Conservation (phyloP, 1,139 yeast genomes). For the Candida sp. region DNA sequence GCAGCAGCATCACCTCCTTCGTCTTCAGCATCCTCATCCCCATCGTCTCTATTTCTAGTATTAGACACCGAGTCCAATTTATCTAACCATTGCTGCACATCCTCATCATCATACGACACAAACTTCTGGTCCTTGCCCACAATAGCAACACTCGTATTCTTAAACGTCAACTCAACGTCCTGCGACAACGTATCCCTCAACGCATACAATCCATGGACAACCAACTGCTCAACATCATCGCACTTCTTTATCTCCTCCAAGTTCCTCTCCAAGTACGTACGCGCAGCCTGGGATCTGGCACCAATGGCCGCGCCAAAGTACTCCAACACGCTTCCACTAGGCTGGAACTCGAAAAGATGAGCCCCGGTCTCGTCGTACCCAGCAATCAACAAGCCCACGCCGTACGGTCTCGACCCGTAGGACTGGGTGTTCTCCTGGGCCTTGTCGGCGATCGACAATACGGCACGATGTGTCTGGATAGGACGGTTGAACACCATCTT, state of each 20-base stretch:
- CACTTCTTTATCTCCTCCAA: constrained; percentile 65
- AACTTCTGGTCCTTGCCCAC: constrained; percentile 84
- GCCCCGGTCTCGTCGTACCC: constrained; percentile 97
- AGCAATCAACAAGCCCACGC: constrained; percentile 91
- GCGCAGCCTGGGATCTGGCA: constrained; percentile 98
- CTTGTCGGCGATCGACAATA: constrained; percentile 89
- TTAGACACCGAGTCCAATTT: constrained; percentile 65
- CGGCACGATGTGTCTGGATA: constrained; percentile 86
- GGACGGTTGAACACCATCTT: constrained; percentile 88
- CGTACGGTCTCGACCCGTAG: constrained; percentile 97
- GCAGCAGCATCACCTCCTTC: constrained; percentile 20
- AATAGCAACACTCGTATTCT: constrained; percentile 89
- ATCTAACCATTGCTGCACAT: constrained; percentile 80
- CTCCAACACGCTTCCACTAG: constrained; percentile 93
- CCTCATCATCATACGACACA: constrained; percentile 83
- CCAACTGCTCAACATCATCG: constrained; percentile 71
- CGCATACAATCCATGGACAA: constrained; percentile 89
- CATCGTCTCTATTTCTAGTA: constrained; percentile 48
- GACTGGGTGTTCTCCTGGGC: constrained; percentile 98
- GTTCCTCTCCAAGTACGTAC: constrained; percentile 92
- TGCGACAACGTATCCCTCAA: constrained; percentile 93
- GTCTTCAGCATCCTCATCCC: constrained; percentile 39
- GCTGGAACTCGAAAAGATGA: constrained; percentile 93
- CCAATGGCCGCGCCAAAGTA: constrained; percentile 96
- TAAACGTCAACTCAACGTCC: constrained; percentile 85